phyloP scores from a whole-genome alignment of 768 basidiomycete genomes.

The Mycena haematopus region DNA sequence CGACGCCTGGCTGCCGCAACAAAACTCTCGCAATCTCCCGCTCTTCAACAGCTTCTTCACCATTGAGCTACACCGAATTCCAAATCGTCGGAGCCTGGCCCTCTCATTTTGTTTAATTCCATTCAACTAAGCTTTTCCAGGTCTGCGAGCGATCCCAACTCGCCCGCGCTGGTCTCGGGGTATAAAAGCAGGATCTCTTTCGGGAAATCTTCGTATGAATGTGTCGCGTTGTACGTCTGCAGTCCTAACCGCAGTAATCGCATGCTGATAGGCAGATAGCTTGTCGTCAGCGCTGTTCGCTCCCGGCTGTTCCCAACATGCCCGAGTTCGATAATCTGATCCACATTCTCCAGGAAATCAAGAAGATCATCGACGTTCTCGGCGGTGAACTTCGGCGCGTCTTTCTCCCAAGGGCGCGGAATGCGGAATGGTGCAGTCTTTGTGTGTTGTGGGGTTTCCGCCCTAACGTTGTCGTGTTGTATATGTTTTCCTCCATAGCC shows the following conservation, averaged over 20 bases:
- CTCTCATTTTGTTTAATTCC: not conserved
- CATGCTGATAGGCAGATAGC: not conserved
- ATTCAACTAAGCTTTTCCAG: not conserved
- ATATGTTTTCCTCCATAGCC: too few species aligned
- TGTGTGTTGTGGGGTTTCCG: too few species aligned
- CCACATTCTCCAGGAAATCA: constrained; percentile 13
- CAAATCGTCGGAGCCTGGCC: not conserved
- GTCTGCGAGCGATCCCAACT: not conserved
- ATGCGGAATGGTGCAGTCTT: too few species aligned
- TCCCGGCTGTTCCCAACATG: not conserved
- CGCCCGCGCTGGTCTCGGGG: too few species aligned
- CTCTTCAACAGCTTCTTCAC: constrained; percentile 1
- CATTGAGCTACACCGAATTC: not conserved
- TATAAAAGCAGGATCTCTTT: not conserved
- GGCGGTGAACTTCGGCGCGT: constrained; percentile 5
- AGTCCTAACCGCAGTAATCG: not conserved
- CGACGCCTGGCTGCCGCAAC: constrained; percentile 2
- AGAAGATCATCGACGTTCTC: not conserved
- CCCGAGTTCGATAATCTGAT: constrained; percentile 12
- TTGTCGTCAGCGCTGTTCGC: not conserved
- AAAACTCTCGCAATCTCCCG: not conserved
- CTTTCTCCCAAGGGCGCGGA: too few species aligned
- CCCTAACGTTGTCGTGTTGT: too few species aligned
- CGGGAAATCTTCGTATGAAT: constrained; percentile 5
- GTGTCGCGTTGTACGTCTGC: not conserved